A percentile compares a stretch with the other conserved stretches of the same genome.
Conservation (phyloP, 2,329 filamentous ascomycete genomes). For the Pseudogymnoascus sp. region DNA sequence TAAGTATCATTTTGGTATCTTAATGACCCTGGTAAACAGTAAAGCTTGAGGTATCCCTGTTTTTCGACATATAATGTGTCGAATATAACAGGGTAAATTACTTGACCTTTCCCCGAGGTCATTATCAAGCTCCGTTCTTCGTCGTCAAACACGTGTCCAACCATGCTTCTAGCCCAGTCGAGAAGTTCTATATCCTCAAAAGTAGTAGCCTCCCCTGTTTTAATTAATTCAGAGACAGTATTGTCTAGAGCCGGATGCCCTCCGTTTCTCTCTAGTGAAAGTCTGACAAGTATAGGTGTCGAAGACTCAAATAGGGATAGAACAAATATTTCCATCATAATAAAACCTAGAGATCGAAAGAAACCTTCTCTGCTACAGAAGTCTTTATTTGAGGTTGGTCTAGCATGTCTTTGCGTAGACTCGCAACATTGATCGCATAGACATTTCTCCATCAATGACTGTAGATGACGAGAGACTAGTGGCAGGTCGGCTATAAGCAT, state of each 20-base stretch:
- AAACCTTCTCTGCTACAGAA: neutral
- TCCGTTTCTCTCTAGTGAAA: neutral
- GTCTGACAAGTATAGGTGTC: neutral
- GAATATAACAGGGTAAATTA: slow-evolving; percentile 2
- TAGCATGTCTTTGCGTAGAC: neutral
- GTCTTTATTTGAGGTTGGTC: neutral
- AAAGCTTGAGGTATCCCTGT: slow-evolving; percentile 5
- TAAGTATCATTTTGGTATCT: slow-evolving; percentile 4
- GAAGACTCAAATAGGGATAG: slow-evolving; percentile 10
- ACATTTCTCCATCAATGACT: slow-evolving; percentile 6
- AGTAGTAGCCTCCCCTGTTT: too few relatives aligned
- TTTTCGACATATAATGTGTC: neutral
- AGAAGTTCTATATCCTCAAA: too few relatives aligned
- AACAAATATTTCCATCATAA: slow-evolving; percentile 6
- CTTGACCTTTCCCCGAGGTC: slow-evolving; percentile 8
- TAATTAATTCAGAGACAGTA: too few relatives aligned
- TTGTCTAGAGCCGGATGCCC: neutral
- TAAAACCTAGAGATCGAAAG: neutral
- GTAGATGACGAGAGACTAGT: neutral
- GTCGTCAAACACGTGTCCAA: slow-evolving; percentile 6
- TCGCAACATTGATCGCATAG: neutral
- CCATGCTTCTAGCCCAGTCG: slow-evolving; percentile 2
- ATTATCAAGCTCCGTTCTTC: slow-evolving; percentile 1
- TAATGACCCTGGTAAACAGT: neutral
- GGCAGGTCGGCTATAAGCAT: slow-evolving; percentile 8